Conservation (phyloP, 306 rosid genomes). For the Cyclanthera cordifolia region DNA sequence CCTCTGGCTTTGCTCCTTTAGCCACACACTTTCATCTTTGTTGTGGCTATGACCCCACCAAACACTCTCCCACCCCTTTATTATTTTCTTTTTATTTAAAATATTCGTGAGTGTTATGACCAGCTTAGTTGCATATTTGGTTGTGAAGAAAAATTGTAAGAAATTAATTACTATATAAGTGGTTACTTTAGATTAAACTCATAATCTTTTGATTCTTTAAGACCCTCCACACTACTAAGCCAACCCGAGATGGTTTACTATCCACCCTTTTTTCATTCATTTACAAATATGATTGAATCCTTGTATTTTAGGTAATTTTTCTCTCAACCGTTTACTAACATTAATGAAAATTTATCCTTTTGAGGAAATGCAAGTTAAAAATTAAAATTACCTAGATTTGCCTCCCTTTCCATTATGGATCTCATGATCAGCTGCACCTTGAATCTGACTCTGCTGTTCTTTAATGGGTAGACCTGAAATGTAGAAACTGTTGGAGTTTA, state of each 20-base stretch:
- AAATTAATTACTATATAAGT: too few relatives aligned
- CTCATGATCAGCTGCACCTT: neutral
- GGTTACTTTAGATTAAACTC: too few relatives aligned
- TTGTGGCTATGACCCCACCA: constrained; percentile 2
- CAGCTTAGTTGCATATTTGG: too few relatives aligned
- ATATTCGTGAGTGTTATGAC: too few relatives aligned
- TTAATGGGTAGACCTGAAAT: constrained; percentile 1
- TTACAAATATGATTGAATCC: neutral
- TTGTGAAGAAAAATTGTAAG: too few relatives aligned
- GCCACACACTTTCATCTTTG: neutral
- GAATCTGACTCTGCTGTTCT: neutral
- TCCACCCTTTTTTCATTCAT: neutral
- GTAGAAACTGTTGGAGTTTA: neutral
- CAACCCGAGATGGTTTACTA: too few relatives aligned
- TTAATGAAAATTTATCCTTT: neutral
- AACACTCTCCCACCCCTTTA: neutral
- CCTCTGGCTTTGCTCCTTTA: neutral
- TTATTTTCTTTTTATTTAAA: too few relatives aligned
- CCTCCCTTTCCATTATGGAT: neutral
- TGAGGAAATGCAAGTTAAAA: neutral
- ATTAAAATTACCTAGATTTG: neutral
- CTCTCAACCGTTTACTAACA: neutral
- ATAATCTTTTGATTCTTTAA: too few relatives aligned
- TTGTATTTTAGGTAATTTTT: neutral
- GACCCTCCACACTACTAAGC: too few relatives aligned